phyloP scores from a whole-genome alignment of 345 rosid genomes.

The Melastoma malabathricum region DNA sequence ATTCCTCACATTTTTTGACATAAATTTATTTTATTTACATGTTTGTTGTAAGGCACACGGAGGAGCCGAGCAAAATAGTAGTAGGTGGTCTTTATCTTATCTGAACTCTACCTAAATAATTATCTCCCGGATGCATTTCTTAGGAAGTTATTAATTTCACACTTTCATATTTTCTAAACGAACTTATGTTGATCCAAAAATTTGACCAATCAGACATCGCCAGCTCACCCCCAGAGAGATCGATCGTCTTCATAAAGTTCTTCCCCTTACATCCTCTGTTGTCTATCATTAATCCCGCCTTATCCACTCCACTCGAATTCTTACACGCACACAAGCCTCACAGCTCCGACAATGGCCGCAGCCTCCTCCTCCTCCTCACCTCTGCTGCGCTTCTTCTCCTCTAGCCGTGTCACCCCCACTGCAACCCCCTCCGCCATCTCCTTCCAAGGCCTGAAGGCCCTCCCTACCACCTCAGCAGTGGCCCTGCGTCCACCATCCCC shows the following conservation, averaged over 20 bases:
- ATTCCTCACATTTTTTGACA: too few species aligned
- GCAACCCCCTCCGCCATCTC: constrained; percentile 28
- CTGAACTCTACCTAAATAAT: too few species aligned
- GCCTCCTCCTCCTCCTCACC: constrained; percentile 12
- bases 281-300: not conserved
- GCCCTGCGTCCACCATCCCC: constrained; percentile 11
- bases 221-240: constrained; percentile 26
- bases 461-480: constrained; percentile 17
- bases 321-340: not conserved
- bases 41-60: too few species aligned
- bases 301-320: not conserved
- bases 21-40: too few species aligned
- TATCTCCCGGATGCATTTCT: too few species aligned
- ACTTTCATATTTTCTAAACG: too few species aligned
- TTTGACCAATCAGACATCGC: constrained; percentile 26
- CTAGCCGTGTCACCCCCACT: constrained; percentile 9
- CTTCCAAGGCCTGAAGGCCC: constrained; percentile 34
- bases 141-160: too few species aligned
- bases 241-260: constrained; percentile 13
- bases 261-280: not conserved
- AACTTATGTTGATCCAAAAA: too few species aligned
- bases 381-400: constrained; percentile 14
- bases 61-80: too few species aligned
- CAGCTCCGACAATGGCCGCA: constrained; percentile 5
- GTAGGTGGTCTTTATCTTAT: too few species aligned